phyloP scores from a whole-genome alignment of 164 flowering plant genomes.

The Hamamelis virginiana region DNA sequence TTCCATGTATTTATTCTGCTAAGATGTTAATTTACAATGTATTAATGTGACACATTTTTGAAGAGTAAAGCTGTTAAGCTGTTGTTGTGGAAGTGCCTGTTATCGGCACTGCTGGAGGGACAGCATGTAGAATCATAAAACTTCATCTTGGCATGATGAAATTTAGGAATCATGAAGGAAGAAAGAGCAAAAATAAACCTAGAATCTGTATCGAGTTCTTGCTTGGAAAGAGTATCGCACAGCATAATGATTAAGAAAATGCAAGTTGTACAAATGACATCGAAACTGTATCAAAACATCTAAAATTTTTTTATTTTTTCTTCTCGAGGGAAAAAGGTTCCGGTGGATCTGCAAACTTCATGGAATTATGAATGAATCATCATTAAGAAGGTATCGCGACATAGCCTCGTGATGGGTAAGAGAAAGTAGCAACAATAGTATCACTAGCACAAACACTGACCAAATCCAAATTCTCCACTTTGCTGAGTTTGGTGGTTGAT shows the following conservation, averaged over 20 bases:
- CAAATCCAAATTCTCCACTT: neutral
- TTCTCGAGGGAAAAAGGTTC: neutral
- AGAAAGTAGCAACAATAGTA: constrained; percentile 10
- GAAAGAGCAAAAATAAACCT: no score
- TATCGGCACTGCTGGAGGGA: no score
- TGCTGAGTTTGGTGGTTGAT: neutral
- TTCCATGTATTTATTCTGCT: neutral
- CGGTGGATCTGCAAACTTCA: neutral
- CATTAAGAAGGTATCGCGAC: neutral
- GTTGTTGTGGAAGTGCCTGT: no score
- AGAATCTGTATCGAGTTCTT: no score
- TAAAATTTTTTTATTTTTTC: neutral
- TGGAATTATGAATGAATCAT: neutral
- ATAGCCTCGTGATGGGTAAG: neutral
- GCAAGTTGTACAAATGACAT: neutral
- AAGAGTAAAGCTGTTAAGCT: no score
- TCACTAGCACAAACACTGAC: neutral
- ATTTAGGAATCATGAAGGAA: no score
- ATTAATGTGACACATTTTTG: no score
- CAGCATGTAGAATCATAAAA: no score
- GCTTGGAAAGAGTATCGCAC: no score
- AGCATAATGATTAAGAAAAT: no score
- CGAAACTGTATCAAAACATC: neutral
- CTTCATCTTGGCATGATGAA: no score
- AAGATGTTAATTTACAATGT: no score